Conservation (phyloP, 78 protist species). For the Dictyostelium firmibasis region DNA sequence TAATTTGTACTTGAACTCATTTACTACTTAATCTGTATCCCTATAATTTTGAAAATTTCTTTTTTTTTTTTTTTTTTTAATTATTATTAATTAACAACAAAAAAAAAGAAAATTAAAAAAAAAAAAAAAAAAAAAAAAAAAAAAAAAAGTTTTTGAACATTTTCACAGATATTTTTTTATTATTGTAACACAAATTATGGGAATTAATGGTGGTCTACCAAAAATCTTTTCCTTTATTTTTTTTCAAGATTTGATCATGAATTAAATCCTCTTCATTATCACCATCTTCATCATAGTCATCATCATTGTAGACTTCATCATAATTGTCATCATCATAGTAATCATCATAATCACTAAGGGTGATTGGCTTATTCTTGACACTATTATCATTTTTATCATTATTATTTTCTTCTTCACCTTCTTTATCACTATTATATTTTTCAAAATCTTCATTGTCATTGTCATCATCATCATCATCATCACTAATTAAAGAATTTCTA, state of each 20-base stretch:
- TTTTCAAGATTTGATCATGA: not conserved
- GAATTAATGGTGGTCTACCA: not conserved
- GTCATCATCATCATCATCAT: not conserved
- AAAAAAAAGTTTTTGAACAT: no score
- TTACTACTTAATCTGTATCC: no score
- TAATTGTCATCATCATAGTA: not conserved
- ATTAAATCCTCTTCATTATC: not conserved
- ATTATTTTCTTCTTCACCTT: no score
- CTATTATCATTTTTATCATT: no score
- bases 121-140: no score
- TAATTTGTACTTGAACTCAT: conserved; percentile 13
- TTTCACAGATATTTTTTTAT: no score
- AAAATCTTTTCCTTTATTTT: not conserved
- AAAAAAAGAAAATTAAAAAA: no score
- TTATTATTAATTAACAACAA: no score
- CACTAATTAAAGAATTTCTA: not conserved
- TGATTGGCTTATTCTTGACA: not conserved
- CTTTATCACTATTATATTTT: no score
- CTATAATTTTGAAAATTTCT: no score
- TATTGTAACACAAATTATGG: no score
- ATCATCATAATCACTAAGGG: not conserved
- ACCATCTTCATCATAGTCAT: not conserved
- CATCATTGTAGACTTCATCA: not conserved
- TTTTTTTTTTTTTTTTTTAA: no score
- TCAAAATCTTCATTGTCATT: not conserved